A percentile compares a stretch with the other conserved stretches of the same genome.
phyloP scores from a whole-genome alignment of 1,139 yeast genomes.

The Oligophagozyma castellii region DNA sequence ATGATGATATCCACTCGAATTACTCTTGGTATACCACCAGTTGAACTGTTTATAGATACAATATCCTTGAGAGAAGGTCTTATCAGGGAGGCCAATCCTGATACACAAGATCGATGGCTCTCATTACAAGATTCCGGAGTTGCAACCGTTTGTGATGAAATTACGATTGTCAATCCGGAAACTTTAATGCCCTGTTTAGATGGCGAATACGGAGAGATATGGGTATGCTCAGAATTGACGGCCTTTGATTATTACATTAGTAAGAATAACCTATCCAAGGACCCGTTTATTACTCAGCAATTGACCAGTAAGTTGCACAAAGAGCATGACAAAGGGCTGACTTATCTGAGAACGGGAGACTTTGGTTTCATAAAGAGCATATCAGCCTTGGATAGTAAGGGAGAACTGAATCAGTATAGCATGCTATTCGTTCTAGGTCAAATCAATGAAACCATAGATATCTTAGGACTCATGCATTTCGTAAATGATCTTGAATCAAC shows the following conservation, averaged over 20 bases:
- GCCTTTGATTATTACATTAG: slow-evolving; percentile 43
- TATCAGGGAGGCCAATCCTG: slow-evolving; percentile 65
- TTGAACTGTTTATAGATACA: slow-evolving; percentile 78
- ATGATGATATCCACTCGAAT: slow-evolving; percentile 72
- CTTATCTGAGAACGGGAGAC: slow-evolving; percentile 83
- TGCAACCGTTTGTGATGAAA: slow-evolving; percentile 88
- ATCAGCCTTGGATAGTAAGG: slow-evolving; percentile 31
- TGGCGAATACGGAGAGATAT: slow-evolving; percentile 96
- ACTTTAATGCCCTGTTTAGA: slow-evolving; percentile 63
- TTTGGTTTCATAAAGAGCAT: slow-evolving; percentile 81
- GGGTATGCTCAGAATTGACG: slow-evolving; percentile 89
- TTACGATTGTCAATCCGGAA: slow-evolving; percentile 92
- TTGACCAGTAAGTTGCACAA: slow-evolving; percentile 38
- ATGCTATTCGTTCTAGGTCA: slow-evolving; percentile 76
- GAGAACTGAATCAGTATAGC: slow-evolving; percentile 46
- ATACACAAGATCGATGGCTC: slow-evolving; percentile 41
- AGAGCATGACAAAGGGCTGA: slow-evolving; percentile 47
- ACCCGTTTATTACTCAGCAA: slow-evolving; percentile 32
- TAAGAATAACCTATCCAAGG: slow-evolving; percentile 17
- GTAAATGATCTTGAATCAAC: slow-evolving; percentile 74
- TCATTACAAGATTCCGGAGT: slow-evolving; percentile 89
- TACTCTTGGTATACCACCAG: slow-evolving; percentile 79
- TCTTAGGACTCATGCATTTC: slow-evolving; percentile 83
- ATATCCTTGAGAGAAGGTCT: slow-evolving; percentile 81
- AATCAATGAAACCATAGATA: slow-evolving; percentile 81